Evolutionary conservation across 192 early-diverging fungal genomes (phyloP).

Genomic region (Coemansia sp.): DNA sequence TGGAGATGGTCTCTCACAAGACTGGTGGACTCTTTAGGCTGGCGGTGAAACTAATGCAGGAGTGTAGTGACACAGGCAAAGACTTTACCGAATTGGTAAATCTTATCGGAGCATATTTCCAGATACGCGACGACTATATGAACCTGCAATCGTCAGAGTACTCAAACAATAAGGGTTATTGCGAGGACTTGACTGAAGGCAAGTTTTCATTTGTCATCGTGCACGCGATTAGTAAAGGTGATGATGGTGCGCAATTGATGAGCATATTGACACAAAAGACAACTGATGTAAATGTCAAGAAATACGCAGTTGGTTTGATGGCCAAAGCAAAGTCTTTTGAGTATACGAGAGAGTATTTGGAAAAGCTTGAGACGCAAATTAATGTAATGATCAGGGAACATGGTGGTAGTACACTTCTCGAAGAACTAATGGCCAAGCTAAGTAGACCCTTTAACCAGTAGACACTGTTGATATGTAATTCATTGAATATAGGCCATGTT

Average conservation of each 20-base stretch:
- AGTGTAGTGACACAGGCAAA: constrained; percentile 52
- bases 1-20: constrained; percentile 96
- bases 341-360: constrained; percentile 69
- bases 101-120: constrained; percentile 90
- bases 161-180: constrained; percentile 92
- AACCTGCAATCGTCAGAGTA: constrained; percentile 89
- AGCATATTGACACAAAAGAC: constrained; percentile 91
- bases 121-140: constrained; percentile 96
- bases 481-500: not conserved
- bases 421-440: constrained; percentile 51
- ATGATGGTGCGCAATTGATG: constrained; percentile 65
- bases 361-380: constrained; percentile 63
- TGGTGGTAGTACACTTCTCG: constrained; percentile 76
- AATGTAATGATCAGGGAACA: constrained; percentile 63
- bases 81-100: constrained; percentile 82
- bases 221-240: constrained; percentile 66
- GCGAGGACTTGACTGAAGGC: constrained; percentile 98
- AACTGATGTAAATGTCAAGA: constrained; percentile 76
- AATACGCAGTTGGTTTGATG: constrained; percentile 82
- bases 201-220: constrained; percentile 97
- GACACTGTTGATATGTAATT: not conserved
- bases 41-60: constrained; percentile 93
- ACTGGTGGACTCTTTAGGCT: constrained; percentile 95
- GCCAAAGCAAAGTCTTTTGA: constrained; percentile 75
- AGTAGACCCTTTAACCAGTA: constrained; percentile 26